Conservation (phyloP, 2,329 filamentous ascomycete species). For the Cyclaneusma minus region DNA sequence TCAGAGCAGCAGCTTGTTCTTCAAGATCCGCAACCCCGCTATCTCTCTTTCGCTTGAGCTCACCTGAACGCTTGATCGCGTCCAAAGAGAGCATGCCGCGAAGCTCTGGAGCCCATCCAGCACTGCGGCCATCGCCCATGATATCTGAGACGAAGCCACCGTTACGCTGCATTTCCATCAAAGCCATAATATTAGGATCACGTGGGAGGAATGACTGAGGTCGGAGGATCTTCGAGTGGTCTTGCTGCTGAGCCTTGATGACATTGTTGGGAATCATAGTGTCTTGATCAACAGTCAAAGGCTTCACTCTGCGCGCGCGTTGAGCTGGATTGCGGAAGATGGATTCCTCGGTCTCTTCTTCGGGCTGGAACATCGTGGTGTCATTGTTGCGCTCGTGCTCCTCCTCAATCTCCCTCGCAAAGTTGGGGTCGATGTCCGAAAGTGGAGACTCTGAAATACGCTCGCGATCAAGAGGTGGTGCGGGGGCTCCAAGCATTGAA, state of each 20-base stretch:
- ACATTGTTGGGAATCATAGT: constrained; percentile 63
- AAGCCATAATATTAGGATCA: constrained; percentile 70
- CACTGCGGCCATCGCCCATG: constrained; percentile 63
- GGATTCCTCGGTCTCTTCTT: constrained; percentile 35
- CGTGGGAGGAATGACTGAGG: constrained; percentile 70
- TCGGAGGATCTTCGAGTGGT: constrained; percentile 75
- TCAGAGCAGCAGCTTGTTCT: constrained; percentile 34
- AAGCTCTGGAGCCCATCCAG: constrained; percentile 81
- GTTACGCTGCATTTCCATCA: constrained; percentile 84
- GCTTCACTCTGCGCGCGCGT: constrained; percentile 63
- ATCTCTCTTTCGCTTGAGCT: constrained; percentile 88
- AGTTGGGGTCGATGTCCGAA: constrained; percentile 51
- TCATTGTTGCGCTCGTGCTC: constrained; percentile 33
- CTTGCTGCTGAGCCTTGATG: constrained; percentile 75
- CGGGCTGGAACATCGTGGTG: constrained; percentile 39
- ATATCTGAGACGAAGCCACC: constrained; percentile 82
- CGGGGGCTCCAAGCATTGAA: constrained; percentile 27
- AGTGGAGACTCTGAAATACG: constrained; percentile 56
- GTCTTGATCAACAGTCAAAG: constrained; percentile 66
- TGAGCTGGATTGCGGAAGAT: constrained; percentile 55
- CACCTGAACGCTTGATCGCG: constrained; percentile 57
- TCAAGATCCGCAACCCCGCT: constrained; percentile 72
- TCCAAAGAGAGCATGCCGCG: constrained; percentile 85
- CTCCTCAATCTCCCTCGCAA: constrained; percentile 41
- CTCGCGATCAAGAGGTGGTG: constrained; percentile 32